Percentiles rank a stretch among this genome's conserved stretches.
phyloP scores from a whole-genome alignment of 179 eudicot species.

The Patellifolia procumbens region DNA sequence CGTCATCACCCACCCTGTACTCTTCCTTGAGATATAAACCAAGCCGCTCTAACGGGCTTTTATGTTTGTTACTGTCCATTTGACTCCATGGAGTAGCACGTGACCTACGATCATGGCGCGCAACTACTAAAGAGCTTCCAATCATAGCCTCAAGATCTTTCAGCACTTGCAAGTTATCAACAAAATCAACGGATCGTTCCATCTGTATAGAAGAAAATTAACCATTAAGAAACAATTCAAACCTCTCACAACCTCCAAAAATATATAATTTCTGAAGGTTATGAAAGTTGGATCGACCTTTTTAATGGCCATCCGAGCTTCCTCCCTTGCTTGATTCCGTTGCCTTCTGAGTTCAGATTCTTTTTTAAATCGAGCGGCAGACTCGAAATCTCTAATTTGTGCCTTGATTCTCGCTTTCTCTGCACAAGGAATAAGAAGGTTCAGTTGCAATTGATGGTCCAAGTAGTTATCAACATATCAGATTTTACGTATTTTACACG shows the following conservation, averaged over 20 bases:
- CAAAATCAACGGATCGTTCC: no score
- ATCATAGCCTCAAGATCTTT: no score
- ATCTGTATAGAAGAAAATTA: constrained; percentile 19
- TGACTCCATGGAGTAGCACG: constrained; percentile 13
- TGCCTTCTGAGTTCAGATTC: no score
- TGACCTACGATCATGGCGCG: no score
- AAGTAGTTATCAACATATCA: not conserved
- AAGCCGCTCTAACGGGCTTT: no score
- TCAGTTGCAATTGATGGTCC: constrained; percentile 1
- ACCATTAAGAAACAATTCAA: constrained; percentile 6
- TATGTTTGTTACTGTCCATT: constrained; percentile 5
- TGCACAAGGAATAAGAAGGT: constrained; percentile 27
- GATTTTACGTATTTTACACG: not conserved
- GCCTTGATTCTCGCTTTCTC: constrained; percentile 26
- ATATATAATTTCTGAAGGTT: constrained; percentile 1
- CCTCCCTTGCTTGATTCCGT: no score
- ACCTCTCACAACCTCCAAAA: constrained; percentile 6
- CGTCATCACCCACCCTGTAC: no score
- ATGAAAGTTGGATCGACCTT: constrained; percentile 43
- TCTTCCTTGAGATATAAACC: no score
- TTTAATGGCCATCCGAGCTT: no score
- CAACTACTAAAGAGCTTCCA: no score
- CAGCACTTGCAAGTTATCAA: no score
- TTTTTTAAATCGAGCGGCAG: no score
- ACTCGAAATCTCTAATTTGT: constrained; percentile 50